These are phyloP conservation scores for Fraxinus americana DNA, from an alignment of 257 asterid genomes.

Conservation along the genomic window DNA sequence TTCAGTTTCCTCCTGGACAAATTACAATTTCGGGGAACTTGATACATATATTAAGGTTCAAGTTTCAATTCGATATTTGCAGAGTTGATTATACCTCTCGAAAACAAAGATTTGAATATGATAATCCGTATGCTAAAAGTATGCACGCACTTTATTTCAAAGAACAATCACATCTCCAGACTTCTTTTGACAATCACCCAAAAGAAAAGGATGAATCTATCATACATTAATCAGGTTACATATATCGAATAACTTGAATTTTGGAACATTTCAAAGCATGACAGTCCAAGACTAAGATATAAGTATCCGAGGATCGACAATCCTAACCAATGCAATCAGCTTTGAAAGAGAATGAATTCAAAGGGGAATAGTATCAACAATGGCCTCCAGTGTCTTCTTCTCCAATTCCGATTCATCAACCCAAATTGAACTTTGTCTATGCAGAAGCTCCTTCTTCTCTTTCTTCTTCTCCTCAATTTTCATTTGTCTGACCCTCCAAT, in stretches of 20 bases:
- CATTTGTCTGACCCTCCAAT: conserved; percentile 72
- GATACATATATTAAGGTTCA: too few species aligned
- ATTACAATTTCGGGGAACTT: too few species aligned
- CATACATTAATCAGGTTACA: background rate
- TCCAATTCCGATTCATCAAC: conserved; percentile 48
- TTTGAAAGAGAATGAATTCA: conserved; percentile 14
- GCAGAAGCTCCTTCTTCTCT: conserved; percentile 54
- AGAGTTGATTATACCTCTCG: too few species aligned
- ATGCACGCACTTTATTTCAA: background rate
- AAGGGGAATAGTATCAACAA: conserved; percentile 18
- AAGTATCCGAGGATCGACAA: background rate
- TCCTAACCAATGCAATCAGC: background rate
- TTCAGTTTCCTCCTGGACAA: too few species aligned
- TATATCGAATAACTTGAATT: too few species aligned
- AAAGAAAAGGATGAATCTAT: too few species aligned
- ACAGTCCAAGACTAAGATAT: background rate
- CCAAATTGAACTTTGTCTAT: conserved; percentile 46
- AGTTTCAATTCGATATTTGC: too few species aligned
- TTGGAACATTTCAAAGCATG: background rate
- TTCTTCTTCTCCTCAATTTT: conserved; percentile 51
- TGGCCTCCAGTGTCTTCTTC: conserved; percentile 27
- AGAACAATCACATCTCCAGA: too few species aligned
- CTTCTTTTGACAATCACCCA: too few species aligned
- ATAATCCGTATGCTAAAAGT: background rate
- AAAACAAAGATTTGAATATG: too few species aligned